A percentile compares a stretch with the other conserved stretches of the same genome.
Conservation (phyloP, 2,329 filamentous ascomycete species). For the Cryphonectria radicalis region DNA sequence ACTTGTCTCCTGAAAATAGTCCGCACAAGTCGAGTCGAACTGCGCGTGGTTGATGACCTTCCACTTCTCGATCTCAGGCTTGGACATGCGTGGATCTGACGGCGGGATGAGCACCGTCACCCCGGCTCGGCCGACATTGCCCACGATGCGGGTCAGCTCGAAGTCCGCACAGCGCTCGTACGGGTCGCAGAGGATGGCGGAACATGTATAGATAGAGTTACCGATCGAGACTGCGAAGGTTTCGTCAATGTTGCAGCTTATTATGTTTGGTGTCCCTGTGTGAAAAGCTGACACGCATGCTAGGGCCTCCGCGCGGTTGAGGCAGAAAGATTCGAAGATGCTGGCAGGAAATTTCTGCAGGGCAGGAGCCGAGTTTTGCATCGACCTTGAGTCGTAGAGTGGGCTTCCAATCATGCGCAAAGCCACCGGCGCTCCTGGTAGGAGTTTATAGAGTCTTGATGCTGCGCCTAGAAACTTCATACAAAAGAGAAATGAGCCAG, state of each 20-base stretch:
- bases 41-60: not conserved
- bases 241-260: not conserved
- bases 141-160: slow-evolving; percentile 7
- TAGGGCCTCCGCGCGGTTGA: not conserved
- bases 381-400: not conserved
- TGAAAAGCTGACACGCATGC: not conserved
- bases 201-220: slow-evolving; percentile 12
- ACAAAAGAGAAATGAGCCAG: not conserved
- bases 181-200: slow-evolving; percentile 9
- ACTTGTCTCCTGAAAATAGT: not conserved
- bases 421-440: not conserved
- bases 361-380: not conserved
- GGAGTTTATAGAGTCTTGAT: not conserved
- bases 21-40: not conserved
- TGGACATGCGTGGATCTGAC: not conserved
- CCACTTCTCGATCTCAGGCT: not conserved
- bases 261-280: not conserved
- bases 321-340: not conserved
- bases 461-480: not conserved
- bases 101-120: slow-evolving; percentile 12
- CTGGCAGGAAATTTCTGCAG: no score
- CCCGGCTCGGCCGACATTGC: not conserved
- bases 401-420: not conserved
- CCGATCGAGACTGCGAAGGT: not conserved
- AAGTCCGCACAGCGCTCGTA: not conserved